A percentile compares a stretch with the other conserved stretches of the same genome.
Evolutionary conservation across 2,329 filamentous ascomycete genomes (phyloP).

Genomic region (Monosporascus sp.): DNA sequence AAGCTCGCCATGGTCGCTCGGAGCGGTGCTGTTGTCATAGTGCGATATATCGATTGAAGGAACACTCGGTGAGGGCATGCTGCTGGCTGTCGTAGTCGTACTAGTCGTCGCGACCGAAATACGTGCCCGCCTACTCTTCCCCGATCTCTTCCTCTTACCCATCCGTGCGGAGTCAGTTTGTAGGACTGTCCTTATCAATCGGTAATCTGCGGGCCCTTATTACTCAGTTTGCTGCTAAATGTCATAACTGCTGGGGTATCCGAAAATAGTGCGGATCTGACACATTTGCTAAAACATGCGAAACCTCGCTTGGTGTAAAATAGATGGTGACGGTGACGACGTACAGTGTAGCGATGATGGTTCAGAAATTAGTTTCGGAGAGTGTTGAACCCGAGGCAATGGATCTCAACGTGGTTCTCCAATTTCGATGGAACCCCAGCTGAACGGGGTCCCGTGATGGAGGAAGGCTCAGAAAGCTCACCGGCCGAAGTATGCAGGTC

Average conservation of each 20-base stretch:
- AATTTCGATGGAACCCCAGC: neutral
- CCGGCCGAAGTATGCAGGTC: too few relatives aligned
- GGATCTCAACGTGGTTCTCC: neutral
- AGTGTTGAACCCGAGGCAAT: too few relatives aligned
- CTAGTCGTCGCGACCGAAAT: neutral
- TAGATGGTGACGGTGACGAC: too few relatives aligned
- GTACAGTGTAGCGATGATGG: too few relatives aligned
- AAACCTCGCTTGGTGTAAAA: too few relatives aligned
- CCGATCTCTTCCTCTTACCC: neutral
- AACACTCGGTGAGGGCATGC: neutral
- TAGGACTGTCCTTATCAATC: neutral
- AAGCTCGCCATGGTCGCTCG: slow-evolving; percentile 8
- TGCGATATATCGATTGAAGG: neutral
- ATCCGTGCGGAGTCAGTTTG: neutral
- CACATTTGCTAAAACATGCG: too few relatives aligned
- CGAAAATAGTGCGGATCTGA: too few relatives aligned
- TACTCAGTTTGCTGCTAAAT: neutral
- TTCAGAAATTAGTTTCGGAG: too few relatives aligned
- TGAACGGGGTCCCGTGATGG: neutral
- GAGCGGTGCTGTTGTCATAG: slow-evolving; percentile 10
- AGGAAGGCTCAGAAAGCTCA: neutral
- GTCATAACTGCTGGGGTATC: neutral
- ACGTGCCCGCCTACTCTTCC: neutral
- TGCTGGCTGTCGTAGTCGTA: neutral
- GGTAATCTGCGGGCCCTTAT: neutral